Percentiles rank a stretch among this genome's conserved stretches.
Conservation (phyloP, 2,329 filamentous ascomycete species). For the Penicillium oxalicum region DNA sequence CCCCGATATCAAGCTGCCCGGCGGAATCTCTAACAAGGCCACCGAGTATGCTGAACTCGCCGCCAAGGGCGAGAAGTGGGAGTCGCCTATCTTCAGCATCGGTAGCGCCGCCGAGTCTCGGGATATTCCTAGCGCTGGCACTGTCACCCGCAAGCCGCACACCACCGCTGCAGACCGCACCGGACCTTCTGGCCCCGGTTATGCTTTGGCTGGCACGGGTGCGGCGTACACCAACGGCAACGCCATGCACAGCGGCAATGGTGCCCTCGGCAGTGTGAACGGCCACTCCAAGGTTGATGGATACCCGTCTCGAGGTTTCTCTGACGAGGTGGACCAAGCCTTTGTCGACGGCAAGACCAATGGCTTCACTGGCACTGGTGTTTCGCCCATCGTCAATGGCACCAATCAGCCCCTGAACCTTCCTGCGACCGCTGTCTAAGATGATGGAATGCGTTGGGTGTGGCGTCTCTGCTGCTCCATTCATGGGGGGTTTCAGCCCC, state of each 20-base stretch:
- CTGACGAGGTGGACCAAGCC: slow-evolving; percentile 29
- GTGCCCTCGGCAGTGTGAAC: slow-evolving; percentile 3
- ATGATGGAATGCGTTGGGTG: too few species aligned
- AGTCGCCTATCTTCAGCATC: slow-evolving; percentile 87
- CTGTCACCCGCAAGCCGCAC: slow-evolving; percentile 57
- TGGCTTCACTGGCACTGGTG: slow-evolving; percentile 1
- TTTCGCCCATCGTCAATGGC: slow-evolving; percentile 8
- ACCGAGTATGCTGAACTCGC: slow-evolving; percentile 89
- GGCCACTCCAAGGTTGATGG: slow-evolving; percentile 6
- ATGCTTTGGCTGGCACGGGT: not conserved
- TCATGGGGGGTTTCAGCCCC: too few species aligned
- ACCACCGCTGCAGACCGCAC: slow-evolving; percentile 29
- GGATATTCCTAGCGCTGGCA: slow-evolving; percentile 57
- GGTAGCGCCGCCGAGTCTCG: slow-evolving; percentile 68
- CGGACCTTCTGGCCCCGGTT: slow-evolving; percentile 2
- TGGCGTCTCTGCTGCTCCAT: too few species aligned
- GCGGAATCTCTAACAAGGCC: slow-evolving; percentile 86
- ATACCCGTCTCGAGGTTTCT: slow-evolving; percentile 26
- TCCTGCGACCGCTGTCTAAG: too few species aligned
- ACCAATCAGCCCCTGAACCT: not conserved
- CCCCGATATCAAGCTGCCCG: slow-evolving; percentile 76
- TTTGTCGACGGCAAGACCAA: slow-evolving; percentile 22
- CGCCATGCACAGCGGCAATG: slow-evolving; percentile 5
- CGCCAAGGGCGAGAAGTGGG: slow-evolving; percentile 84
- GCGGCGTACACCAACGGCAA: slow-evolving; percentile 7